Conservation (phyloP, 2,329 filamentous ascomycete genomes). For the Talaromyces sp. region DNA sequence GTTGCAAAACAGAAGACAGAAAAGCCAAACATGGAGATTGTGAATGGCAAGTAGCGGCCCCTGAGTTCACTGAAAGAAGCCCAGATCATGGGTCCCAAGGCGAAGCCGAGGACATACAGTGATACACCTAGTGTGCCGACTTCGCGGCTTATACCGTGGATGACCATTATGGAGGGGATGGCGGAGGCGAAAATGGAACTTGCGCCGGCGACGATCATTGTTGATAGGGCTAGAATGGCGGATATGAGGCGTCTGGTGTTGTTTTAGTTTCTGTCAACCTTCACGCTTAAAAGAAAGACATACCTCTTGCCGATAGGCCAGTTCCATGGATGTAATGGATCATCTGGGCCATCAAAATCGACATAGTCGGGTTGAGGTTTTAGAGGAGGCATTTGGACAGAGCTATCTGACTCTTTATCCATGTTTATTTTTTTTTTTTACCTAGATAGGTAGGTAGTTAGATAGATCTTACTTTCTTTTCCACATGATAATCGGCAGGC, state of each 20-base stretch:
- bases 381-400: background rate
- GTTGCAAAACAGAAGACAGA: constrained; percentile 63
- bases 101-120: constrained; percentile 61
- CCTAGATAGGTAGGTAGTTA: background rate
- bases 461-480: background rate
- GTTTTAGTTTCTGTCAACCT: background rate
- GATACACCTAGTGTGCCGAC: constrained; percentile 55
- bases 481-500: background rate
- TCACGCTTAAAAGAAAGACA: background rate
- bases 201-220: constrained; percentile 14
- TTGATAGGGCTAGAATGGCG: constrained; percentile 10
- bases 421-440: background rate
- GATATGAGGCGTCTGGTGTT: constrained; percentile 6
- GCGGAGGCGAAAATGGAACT: constrained; percentile 14
- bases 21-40: constrained; percentile 51
- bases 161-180: constrained; percentile 15
- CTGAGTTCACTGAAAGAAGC: constrained; percentile 63
- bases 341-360: constrained; percentile 13
- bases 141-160: constrained; percentile 37
- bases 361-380: constrained; percentile 4
- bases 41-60: constrained; percentile 55
- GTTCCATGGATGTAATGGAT: constrained; percentile 15
- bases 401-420: background rate
- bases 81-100: constrained; percentile 56
- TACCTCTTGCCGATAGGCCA: constrained; percentile 13